phyloP scores from a whole-genome alignment of 2,329 filamentous ascomycete genomes.

The Pezizomycotina sp. region DNA sequence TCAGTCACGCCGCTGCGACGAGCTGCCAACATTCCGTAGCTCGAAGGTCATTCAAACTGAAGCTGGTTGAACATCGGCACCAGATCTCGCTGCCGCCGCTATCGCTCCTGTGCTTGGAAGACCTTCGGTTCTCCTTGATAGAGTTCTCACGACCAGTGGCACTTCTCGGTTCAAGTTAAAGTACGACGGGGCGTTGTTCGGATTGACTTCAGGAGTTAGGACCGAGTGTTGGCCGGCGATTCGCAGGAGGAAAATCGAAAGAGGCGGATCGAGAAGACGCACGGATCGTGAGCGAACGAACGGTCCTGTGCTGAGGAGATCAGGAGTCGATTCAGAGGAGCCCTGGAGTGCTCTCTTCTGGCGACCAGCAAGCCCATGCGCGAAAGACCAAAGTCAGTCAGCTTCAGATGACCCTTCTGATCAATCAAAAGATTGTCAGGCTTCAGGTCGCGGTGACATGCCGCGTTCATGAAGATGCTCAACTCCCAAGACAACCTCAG shows the following conservation, averaged over 20 bases:
- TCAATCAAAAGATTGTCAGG: slow-evolving; percentile 96
- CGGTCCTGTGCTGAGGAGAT: slow-evolving; percentile 79
- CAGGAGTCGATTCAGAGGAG: slow-evolving; percentile 67
- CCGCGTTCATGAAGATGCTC: slow-evolving; percentile 87
- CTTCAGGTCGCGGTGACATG: slow-evolving; percentile 87
- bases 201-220: slow-evolving; percentile 59
- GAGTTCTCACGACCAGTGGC: slow-evolving; percentile 18
- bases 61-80: slow-evolving; percentile 64
- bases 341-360: slow-evolving; percentile 81
- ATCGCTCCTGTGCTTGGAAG: slow-evolving; percentile 75
- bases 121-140: slow-evolving; percentile 24
- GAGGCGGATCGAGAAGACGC: slow-evolving; percentile 85
- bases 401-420: slow-evolving; percentile 85
- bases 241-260: slow-evolving; percentile 61
- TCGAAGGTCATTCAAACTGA: slow-evolving; percentile 52
- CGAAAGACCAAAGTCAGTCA: slow-evolving; percentile 93
- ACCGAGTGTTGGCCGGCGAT: slow-evolving; percentile 63
- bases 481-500: slow-evolving; percentile 89
- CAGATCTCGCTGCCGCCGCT: slow-evolving; percentile 77
- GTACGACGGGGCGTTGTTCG: slow-evolving; percentile 69
- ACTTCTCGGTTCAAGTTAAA: slow-evolving; percentile 59
- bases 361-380: slow-evolving; percentile 93
- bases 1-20: slow-evolving; percentile 44
- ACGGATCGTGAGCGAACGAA: slow-evolving; percentile 76
- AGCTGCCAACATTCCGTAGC: slow-evolving; percentile 21